These are phyloP conservation scores for Eimeria acervulina DNA, from an alignment of 169 alveolate genomes.

Conservation along the genomic window DNA sequence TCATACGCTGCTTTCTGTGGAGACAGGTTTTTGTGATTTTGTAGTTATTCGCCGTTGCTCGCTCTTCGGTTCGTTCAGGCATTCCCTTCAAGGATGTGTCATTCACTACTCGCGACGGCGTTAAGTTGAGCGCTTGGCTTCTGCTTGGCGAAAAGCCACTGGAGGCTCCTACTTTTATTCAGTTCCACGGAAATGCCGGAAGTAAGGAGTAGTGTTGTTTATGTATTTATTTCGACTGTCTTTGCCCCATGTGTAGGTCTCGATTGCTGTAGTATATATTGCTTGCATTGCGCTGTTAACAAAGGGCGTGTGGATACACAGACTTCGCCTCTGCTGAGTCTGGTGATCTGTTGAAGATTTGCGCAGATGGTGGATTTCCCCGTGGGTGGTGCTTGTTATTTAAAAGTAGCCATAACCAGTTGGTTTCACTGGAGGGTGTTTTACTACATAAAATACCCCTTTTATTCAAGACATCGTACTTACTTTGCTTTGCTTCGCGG, in stretches of 20 bases:
- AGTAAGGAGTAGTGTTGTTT: background rate
- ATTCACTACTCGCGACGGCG: constrained; percentile 46
- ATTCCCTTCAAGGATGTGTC: constrained; percentile 53
- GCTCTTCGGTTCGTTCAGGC: background rate
- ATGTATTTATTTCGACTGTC: background rate
- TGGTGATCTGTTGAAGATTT: background rate
- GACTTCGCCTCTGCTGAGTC: background rate
- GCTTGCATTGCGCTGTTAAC: background rate
- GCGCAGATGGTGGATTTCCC: background rate
- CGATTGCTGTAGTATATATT: background rate
- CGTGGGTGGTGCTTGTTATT: too few relatives aligned
- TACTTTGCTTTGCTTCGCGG: too few relatives aligned
- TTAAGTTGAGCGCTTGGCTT: constrained; percentile 29
- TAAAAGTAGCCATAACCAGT: too few relatives aligned
- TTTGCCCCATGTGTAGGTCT: background rate
- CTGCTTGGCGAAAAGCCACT: background rate
- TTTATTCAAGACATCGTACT: too few relatives aligned
- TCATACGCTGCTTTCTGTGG: background rate
- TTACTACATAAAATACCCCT: too few relatives aligned
- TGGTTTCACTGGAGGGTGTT: too few relatives aligned
- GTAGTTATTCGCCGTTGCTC: background rate
- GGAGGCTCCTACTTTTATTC: constrained; percentile 70
- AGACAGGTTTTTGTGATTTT: background rate
- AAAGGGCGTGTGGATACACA: too few relatives aligned
- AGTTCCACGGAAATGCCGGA: constrained; percentile 83